Evolutionary conservation across 768 basidiomycete genomes (phyloP).

Genomic region (Hebeloma cylindrosporum): DNA sequence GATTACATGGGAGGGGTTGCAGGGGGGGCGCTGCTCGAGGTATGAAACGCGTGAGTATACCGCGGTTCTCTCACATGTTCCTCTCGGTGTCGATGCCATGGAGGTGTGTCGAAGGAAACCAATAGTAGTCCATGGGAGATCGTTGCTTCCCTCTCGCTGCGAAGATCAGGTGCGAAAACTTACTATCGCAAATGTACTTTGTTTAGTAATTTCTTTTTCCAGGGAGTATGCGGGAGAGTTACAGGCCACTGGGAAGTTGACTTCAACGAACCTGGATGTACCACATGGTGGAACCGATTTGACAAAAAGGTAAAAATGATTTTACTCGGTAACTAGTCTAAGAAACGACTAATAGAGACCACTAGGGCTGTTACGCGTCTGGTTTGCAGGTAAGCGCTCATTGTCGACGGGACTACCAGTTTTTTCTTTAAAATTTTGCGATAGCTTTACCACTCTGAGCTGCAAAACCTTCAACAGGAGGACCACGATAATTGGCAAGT

Average conservation of each 20-base stretch:
- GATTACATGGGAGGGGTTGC: conserved; percentile 12
- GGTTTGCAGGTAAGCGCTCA: too few relatives aligned
- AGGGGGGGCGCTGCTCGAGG: conserved; percentile 5
- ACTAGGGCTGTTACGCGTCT: too few relatives aligned
- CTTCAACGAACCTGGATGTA: conserved; percentile 13
- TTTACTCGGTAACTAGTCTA: too few relatives aligned
- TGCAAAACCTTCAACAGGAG: background rate
- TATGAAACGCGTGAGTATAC: conserved; percentile 20
- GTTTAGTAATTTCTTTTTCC: background rate
- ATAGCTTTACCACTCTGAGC: background rate
- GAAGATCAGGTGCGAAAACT: conserved; percentile 7
- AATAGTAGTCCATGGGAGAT: conserved; percentile 11
- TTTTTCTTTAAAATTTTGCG: background rate
- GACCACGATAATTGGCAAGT: background rate
- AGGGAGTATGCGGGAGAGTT: conserved; percentile 13
- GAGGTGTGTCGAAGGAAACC: conserved; percentile 15
- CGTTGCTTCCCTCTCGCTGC: conserved; percentile 13
- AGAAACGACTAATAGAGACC: too few relatives aligned
- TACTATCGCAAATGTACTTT: too few relatives aligned
- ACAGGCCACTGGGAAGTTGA: conserved; percentile 16
- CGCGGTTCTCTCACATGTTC: conserved; percentile 13
- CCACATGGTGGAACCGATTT: conserved; percentile 5
- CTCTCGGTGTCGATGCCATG: conserved; percentile 12
- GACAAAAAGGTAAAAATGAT: conserved; percentile 16
- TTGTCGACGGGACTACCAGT: too few relatives aligned